A percentile compares a stretch with the other conserved stretches of the same genome.
Conservation (phyloP, 768 basidiomycete species). For the Lactifluus hygrophoroides region DNA sequence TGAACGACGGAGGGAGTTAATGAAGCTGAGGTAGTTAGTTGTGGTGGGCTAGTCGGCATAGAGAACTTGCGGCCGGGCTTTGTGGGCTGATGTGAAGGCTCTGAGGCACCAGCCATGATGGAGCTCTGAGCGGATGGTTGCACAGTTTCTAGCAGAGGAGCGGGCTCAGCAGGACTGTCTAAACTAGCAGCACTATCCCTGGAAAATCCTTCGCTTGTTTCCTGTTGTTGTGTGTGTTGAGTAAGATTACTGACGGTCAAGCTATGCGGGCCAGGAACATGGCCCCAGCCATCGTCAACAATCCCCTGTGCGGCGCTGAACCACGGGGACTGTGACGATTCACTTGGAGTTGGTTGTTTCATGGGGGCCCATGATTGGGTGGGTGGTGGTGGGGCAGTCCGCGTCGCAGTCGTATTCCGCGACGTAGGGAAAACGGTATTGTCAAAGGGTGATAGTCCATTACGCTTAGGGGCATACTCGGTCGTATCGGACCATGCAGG, state of each 20-base stretch:
- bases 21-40: conserved; percentile 13
- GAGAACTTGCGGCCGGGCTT: conserved; percentile 17
- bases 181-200: conserved; percentile 16
- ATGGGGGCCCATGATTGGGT: conserved; percentile 16
- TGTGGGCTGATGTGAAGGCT: conserved; percentile 22
- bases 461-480: conserved; percentile 16
- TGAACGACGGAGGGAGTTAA: conserved; percentile 16
- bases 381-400: conserved; percentile 18
- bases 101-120: conserved; percentile 20
- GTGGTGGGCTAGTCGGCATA: conserved; percentile 14
- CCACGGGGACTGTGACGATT: conserved; percentile 44
- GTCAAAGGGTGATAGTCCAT: conserved; percentile 17
- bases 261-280: conserved; percentile 35
- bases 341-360: conserved; percentile 8
- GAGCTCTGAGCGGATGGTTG: background rate
- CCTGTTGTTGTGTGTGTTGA: conserved; percentile 49
- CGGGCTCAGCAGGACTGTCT: conserved; percentile 11
- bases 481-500: conserved; percentile 11
- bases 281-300: conserved; percentile 41
- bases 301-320: conserved; percentile 38
- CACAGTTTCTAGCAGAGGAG: conserved; percentile 21
- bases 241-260: conserved; percentile 51
- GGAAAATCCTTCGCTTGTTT: conserved; percentile 27
- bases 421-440: conserved; percentile 13
- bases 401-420: conserved; percentile 16